Evolutionary conservation across 2,329 filamentous ascomycete genomes (phyloP), one percentile per base, ranked within the genome.

Genomic region (Macrophomina tecta): DNA sequence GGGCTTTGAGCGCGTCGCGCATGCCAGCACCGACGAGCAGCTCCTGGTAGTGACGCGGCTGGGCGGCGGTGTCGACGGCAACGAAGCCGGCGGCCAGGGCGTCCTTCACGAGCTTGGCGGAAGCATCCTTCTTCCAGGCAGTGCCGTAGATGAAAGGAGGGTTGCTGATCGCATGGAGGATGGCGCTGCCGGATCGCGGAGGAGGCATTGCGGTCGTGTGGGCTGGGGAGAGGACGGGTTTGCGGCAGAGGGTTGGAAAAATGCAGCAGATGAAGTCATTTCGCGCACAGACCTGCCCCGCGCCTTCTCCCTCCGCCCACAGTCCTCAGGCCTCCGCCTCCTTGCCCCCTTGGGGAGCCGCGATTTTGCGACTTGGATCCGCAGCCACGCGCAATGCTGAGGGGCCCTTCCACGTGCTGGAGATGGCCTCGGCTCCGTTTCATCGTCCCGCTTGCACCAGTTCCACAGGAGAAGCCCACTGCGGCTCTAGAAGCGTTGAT

Each of bases 61-160:
- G 91, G 16, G 90, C 90, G 9, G 91, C 91, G 0, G 92, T 94
- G 74, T 95, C 92, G 68, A 95, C 80, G 55, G 83, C 90, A 38
- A 88, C 84, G 72, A 94, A 95, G 5, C 92, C 91, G 52, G 86
- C 81, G 52, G 82, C 82, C 40, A 95, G 74, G 1, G 92, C 92
- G 69, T 84, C 78, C 71, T 89, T 86, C 28, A 95, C 91, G 2
- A 94, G 82, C 65, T 86, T 81, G 23, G 85, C 83, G 0, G 91
- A 93, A 18, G 80, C 79, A 0, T 90, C 87, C 73, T 90, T 89
- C 77, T 95, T 95, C 91, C 92, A 94, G n/a, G 92, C 92, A 2
- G 92, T 94, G 62, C 92, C 92, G 76, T 95, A 95, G 69, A 95
- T 79, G 69, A 87, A 83, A 4, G 79, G 74, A 4, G 82, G 81